Evolutionary conservation across 208 protist species (phyloP).

Genomic region (Trichomonas tenax): DNA sequence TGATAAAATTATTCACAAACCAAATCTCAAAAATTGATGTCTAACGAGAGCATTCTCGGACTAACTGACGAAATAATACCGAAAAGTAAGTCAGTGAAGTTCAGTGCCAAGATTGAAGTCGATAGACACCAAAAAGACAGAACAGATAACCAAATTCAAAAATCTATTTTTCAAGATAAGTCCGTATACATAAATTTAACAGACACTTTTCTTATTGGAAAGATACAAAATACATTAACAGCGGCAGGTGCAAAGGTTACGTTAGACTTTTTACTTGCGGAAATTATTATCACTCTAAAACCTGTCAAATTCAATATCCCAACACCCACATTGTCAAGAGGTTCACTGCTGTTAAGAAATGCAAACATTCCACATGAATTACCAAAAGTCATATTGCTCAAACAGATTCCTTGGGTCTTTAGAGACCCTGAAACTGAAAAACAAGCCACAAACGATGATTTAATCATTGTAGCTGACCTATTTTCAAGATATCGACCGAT

Average conservation of each 20-base stretch:
- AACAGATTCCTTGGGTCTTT: neutral
- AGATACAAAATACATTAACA: neutral
- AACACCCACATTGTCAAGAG: neutral
- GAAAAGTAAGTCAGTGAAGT: neutral
- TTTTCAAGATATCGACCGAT: neutral
- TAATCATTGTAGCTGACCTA: neutral
- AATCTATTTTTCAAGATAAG: neutral
- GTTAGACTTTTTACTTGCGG: neutral
- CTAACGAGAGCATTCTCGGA: neutral
- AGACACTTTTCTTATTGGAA: neutral
- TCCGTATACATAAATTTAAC: neutral
- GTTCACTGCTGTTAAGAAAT: neutral
- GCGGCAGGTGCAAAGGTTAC: neutral
- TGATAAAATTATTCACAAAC: too few species aligned
- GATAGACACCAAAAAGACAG: neutral
- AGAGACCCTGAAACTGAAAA: neutral
- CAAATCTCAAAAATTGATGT: neutral
- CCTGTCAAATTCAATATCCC: neutral
- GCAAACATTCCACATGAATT: neutral
- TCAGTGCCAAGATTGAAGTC: neutral
- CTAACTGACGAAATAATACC: neutral
- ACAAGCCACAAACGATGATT: neutral
- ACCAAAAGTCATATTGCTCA: neutral
- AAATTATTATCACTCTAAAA: neutral
- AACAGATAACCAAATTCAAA: neutral